These are phyloP conservation scores for Ilyonectria robusta DNA, from an alignment of 2,329 filamentous ascomycete species.

Conservation along the genomic window DNA sequence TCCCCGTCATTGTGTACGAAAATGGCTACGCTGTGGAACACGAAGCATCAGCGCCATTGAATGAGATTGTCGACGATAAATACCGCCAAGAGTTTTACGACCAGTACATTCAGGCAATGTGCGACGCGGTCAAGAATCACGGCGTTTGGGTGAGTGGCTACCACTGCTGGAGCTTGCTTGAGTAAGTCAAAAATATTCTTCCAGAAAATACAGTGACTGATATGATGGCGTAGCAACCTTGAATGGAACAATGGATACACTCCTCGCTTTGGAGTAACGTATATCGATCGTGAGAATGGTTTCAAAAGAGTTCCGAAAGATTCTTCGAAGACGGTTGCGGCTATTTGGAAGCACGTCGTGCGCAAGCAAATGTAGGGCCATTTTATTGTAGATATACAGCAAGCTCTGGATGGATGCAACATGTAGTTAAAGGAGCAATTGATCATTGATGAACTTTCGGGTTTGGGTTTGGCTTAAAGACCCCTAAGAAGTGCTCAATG, in stretches of 20 bases:
- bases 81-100: slow-evolving; percentile 15
- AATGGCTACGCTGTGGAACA: slow-evolving; percentile 17
- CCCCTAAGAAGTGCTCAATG: no score
- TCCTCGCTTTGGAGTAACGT: slow-evolving; percentile 10
- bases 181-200: not conserved
- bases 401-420: no score
- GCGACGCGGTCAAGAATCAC: slow-evolving; percentile 8
- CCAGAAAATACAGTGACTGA: no score
- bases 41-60: not conserved
- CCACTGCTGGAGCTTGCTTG: slow-evolving; percentile 12
- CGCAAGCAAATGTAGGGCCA: no score
- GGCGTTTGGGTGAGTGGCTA: slow-evolving; percentile 20
- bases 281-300: slow-evolving; percentile 4
- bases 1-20: slow-evolving; percentile 16
- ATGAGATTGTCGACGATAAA: slow-evolving; percentile 5
- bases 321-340: not conserved
- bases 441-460: no score
- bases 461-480: no score
- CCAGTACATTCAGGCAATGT: slow-evolving; percentile 13
- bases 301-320: slow-evolving; percentile 7
- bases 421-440: no score
- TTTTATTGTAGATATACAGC: no score
- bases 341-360: no score
- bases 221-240: not conserved
- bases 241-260: slow-evolving; percentile 16